A percentile compares a stretch with the other conserved stretches of the same genome.
Evolutionary conservation across 768 basidiomycete species (phyloP).

Genomic region (Macrolepiota albuminosa): DNA sequence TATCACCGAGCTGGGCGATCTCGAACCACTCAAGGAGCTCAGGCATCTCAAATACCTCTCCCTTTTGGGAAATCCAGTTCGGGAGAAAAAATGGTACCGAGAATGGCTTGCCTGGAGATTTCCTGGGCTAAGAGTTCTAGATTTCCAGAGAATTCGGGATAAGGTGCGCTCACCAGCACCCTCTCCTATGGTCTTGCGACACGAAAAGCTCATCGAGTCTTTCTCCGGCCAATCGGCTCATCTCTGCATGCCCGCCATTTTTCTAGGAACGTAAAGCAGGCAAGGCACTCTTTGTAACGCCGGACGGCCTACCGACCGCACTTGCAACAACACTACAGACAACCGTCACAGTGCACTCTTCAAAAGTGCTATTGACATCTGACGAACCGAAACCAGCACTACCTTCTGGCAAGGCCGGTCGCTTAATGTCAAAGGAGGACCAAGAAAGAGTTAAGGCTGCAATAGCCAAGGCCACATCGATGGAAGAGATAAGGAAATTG

Average conservation of each 20-base stretch:
- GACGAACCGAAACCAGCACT: conserved; percentile 73
- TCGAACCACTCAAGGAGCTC: conserved; percentile 77
- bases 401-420: conserved; percentile 64
- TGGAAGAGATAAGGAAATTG: conserved; percentile 82
- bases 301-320: conserved; percentile 71
- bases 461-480: conserved; percentile 85
- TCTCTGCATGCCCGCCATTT: conserved; percentile 12
- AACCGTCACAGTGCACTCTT: conserved; percentile 60
- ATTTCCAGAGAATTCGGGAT: conserved; percentile 93
- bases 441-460: conserved; percentile 83
- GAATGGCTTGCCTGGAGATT: conserved; percentile 92
- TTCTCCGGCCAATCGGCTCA: background rate
- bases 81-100: conserved; percentile 93
- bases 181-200: conserved; percentile 21
- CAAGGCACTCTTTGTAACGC: conserved; percentile 73
- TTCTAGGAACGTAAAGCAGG: conserved; percentile 75
- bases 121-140: conserved; percentile 83
- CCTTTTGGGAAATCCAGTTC: conserved; percentile 78
- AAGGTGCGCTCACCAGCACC: conserved; percentile 67
- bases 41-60: conserved; percentile 71
- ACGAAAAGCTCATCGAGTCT: conserved; percentile 19
- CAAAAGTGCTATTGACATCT: conserved; percentile 59
- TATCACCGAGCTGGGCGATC: conserved; percentile 74
- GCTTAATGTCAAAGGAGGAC: conserved; percentile 89
- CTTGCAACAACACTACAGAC: conserved; percentile 76